phyloP scores from a whole-genome alignment of 371 early-diverging fungal species.

The Syncephalastrum monosporum region DNA sequence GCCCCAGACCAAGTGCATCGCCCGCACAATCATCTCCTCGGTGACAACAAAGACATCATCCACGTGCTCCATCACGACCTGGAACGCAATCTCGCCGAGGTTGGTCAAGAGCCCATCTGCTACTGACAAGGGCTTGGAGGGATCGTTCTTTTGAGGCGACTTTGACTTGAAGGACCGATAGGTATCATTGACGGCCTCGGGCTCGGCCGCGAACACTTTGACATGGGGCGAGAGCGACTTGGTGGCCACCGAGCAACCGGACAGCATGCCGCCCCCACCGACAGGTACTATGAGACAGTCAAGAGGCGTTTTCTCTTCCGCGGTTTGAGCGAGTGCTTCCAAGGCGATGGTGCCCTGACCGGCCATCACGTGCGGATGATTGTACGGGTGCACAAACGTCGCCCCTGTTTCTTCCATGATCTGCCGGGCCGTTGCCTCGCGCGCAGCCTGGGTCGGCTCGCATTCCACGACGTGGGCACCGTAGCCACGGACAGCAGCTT shows the following conservation, averaged over 20 bases:
- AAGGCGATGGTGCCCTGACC: slow-evolving; percentile 62
- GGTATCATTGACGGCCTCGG: slow-evolving; percentile 41
- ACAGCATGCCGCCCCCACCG: slow-evolving; percentile 61
- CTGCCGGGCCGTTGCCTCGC: slow-evolving; percentile 26
- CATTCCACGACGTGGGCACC: slow-evolving; percentile 53
- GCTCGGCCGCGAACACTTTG: slow-evolving; percentile 55
- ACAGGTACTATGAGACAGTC: slow-evolving; percentile 56
- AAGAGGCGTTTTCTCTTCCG: slow-evolving; percentile 24
- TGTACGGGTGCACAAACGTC: slow-evolving; percentile 45
- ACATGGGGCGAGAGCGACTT: slow-evolving; percentile 33
- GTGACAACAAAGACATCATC: slow-evolving; percentile 55
- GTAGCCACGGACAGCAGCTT: slow-evolving; percentile 50
- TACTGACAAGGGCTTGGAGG: slow-evolving; percentile 23
- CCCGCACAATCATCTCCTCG: slow-evolving; percentile 49
- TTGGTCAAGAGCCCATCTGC: slow-evolving; percentile 44
- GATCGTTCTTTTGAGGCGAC: slow-evolving; percentile 11
- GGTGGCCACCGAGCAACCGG: slow-evolving; percentile 52
- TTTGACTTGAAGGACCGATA: slow-evolving; percentile 25
- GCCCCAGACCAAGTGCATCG: slow-evolving; percentile 52
- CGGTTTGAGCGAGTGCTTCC: slow-evolving; percentile 47
- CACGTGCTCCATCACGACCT: slow-evolving; percentile 38
- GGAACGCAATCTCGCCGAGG: slow-evolving; percentile 46
- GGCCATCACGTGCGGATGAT: slow-evolving; percentile 52
- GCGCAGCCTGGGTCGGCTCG: slow-evolving; percentile 28
- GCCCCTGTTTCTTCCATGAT: slow-evolving; percentile 32